phyloP scores from a whole-genome alignment of 176 grass and related monocot species.

The Musa acuminata region DNA sequence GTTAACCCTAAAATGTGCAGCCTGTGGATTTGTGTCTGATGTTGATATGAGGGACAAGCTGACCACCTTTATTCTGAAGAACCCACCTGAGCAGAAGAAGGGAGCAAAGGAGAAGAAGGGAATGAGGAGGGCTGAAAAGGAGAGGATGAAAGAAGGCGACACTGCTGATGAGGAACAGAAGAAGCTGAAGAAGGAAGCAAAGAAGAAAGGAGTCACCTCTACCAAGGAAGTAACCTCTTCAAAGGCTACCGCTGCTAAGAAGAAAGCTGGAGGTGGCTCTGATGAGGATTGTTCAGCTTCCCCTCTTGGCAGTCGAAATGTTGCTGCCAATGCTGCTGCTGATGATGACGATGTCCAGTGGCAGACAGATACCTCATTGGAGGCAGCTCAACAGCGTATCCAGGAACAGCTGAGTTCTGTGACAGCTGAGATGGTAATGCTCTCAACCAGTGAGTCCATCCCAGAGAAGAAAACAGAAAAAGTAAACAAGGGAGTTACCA shows the following conservation, averaged over 20 bases:
- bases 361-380: slow-evolving; percentile 64
- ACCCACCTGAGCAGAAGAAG: slow-evolving; percentile 11
- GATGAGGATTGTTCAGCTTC: not conserved
- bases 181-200: slow-evolving; percentile 10
- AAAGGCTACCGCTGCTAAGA: not conserved
- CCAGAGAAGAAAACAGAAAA: slow-evolving; percentile 26
- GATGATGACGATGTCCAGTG: slow-evolving; percentile 49
- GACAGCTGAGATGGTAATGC: slow-evolving; percentile 82
- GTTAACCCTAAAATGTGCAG: slow-evolving; percentile 13
- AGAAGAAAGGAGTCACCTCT: not conserved
- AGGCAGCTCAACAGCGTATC: slow-evolving; percentile 61
- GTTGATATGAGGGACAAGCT: slow-evolving; percentile 11
- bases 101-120: slow-evolving; percentile 2
- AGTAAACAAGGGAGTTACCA: not conserved
- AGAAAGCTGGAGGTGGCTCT: not conserved
- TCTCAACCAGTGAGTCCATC: slow-evolving; percentile 36
- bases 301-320: not conserved
- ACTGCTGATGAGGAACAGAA: slow-evolving; percentile 6
- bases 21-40: slow-evolving; percentile 1
- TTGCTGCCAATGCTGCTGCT: not conserved
- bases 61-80: slow-evolving; percentile 5
- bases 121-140: slow-evolving; percentile 4
- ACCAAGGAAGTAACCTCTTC: not conserved
- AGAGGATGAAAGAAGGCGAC: slow-evolving; percentile 8
- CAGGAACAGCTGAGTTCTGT: slow-evolving; percentile 66